phyloP scores from a whole-genome alignment of 2,329 filamentous ascomycete genomes.

The Talaromyces piceae region DNA sequence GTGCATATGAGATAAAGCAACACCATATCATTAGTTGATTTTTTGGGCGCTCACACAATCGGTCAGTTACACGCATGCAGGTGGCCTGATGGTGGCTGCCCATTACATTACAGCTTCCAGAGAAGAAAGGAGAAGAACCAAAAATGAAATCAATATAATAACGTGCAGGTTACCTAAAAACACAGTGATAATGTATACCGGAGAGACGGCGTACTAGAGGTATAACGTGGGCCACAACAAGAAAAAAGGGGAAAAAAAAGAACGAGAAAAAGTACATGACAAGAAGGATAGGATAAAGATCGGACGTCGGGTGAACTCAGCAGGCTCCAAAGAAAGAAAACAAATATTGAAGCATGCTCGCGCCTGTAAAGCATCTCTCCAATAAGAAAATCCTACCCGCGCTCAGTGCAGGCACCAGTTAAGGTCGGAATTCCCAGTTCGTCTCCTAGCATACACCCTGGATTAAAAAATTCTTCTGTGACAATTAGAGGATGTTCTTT shows the following conservation, averaged over 20 bases:
- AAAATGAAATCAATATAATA: constrained; percentile 4
- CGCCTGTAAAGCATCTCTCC: constrained; percentile 16
- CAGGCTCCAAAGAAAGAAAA: constrained; percentile 5
- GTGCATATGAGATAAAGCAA: no score
- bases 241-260: constrained; percentile 30
- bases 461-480: constrained; percentile 18
- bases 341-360: constrained; percentile 15
- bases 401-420: constrained; percentile 11
- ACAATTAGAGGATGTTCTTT: constrained; percentile 13
- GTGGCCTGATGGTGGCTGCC: not conserved
- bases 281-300: constrained; percentile 27
- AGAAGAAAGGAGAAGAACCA: not conserved
- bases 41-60: not conserved
- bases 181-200: constrained; percentile 13
- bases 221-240: constrained; percentile 29
- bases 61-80: not conserved
- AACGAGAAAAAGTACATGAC: constrained; percentile 29
- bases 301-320: constrained; percentile 16
- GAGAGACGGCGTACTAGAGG: constrained; percentile 22
- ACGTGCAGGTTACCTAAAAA: constrained; percentile 12
- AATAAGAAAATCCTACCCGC: constrained; percentile 17
- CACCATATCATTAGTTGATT: not conserved
- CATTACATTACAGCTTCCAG: not conserved
- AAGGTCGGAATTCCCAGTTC: constrained; percentile 14
- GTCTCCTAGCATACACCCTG: constrained; percentile 17